These are phyloP conservation scores for Senecio squalidus DNA, from an alignment of 140 eudicot genomes.

Conservation along the genomic window DNA sequence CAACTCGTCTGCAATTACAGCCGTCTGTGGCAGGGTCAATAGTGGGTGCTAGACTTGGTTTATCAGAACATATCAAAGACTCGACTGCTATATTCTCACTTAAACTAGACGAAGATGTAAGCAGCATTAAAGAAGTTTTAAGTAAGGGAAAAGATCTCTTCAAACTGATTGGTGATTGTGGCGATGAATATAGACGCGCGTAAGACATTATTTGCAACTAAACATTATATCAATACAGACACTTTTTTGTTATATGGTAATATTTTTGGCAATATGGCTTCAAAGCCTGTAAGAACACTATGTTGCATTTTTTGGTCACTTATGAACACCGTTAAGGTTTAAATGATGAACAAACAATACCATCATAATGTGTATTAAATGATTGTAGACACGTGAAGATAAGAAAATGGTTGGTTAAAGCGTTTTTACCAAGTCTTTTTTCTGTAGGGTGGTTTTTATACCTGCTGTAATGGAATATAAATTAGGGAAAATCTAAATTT, in stretches of 20 bases:
- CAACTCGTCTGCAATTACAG: slow-evolving; percentile 35
- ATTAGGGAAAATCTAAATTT: neutral
- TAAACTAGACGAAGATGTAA: slow-evolving; percentile 69
- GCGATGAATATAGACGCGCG: slow-evolving; percentile 88
- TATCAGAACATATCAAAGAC: slow-evolving; percentile 77
- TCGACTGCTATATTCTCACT: slow-evolving; percentile 59
- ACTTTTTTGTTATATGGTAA: neutral
- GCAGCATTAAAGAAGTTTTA: slow-evolving; percentile 54
- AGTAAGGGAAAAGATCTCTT: slow-evolving; percentile 76
- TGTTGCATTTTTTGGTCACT: neutral
- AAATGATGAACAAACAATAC: slow-evolving; percentile 1
- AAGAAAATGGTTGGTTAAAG: neutral
- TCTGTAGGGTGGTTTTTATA: no score
- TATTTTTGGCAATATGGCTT: neutral
- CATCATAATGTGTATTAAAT: slow-evolving; percentile 10
- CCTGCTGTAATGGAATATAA: neutral
- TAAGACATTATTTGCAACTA: slow-evolving; percentile 7
- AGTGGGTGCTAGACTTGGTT: slow-evolving; percentile 93
- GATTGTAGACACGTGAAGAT: slow-evolving; percentile 7
- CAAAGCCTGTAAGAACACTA: neutral
- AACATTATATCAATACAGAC: neutral
- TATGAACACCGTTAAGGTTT: neutral
- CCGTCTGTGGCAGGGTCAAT: slow-evolving; percentile 89
- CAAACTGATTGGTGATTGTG: slow-evolving; percentile 87
- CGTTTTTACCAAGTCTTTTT: neutral